Evolutionary conservation across 2,329 filamentous ascomycete genomes (phyloP), one percentile per base, ranked within the genome.

Genomic region (Drechslerella coelobrocha): DNA sequence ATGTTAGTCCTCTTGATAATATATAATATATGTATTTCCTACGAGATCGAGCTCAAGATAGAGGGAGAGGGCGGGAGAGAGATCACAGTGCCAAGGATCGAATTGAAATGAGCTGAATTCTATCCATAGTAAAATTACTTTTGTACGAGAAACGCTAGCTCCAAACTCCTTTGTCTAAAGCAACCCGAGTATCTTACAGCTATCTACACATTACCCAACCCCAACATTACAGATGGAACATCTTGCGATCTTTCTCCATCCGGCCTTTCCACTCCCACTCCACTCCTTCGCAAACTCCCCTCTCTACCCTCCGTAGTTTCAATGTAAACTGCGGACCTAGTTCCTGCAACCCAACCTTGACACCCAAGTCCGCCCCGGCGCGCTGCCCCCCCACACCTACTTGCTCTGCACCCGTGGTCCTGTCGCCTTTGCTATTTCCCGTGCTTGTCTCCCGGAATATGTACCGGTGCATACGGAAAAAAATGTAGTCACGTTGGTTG

Each of bases 261-360:
- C 88, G 87, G 9, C 90, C 89, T 81, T 96, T 95, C 94, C 94
- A 99, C 78, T 97, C 86, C 93, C 94, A 97, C 77, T 96, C 90
- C 75, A 91, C 85, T 37, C 91, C 91, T 79, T 88, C 82, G 79
- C 86, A 82, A 74, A 99, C 89, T 0, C 92, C 93, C 80, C 92
- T 92, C 78, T 97, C 93, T 45, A 97, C 88, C 76, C 94, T 86
- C 75, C 92, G 86, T 76, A 99, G 81, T 82, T 97, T 97, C 73
- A 97, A 80, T 1, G 90, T 93, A 81, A 94, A 84, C 76, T 88
- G 83, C 6, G 91, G 92, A 0, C 93, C 93, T 23, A 97, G 81
- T 80, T 97, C 94, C 79, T 97, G 94, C 76, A 97, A 80, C 4
- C 93, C 93, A 1, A 91, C 89, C 31, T 90, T 85, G 69, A 99